Conservation (phyloP, 352 stramenopile species). For the Globisporangium cederbergense region DNA sequence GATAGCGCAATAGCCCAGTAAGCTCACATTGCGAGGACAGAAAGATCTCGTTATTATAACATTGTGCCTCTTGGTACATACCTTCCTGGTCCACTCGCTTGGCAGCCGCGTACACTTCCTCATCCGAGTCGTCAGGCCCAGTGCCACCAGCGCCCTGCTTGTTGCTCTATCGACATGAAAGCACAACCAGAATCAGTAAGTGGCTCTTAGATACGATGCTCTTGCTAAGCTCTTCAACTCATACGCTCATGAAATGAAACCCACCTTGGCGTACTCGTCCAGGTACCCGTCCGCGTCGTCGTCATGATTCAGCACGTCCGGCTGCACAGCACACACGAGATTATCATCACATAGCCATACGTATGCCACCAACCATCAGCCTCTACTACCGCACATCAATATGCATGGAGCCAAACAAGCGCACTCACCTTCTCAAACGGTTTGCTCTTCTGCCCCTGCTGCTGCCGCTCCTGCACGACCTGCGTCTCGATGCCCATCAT, state of each 20-base stretch:
- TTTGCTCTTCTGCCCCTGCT: conserved; percentile 26
- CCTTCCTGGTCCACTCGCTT: conserved; percentile 39
- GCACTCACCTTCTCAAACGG: conserved; percentile 33
- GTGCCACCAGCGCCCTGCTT: conserved; percentile 28
- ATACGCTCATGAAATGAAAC: conserved; percentile 4
- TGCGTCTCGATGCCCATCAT: conserved; percentile 81
- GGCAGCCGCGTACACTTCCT: conserved; percentile 72
- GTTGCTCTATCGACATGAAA: conserved; percentile 20
- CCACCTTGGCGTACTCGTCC: conserved; percentile 18
- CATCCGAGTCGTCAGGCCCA: conserved; percentile 47
- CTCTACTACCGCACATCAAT: too few relatives aligned
- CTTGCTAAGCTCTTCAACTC: not conserved
- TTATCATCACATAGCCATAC: not conserved
- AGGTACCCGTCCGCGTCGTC: conserved; percentile 30
- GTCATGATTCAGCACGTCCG: conserved; percentile 16
- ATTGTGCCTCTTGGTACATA: not conserved
- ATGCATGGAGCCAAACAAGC: not conserved
- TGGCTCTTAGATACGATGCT: too few relatives aligned
- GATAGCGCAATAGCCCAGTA: too few relatives aligned
- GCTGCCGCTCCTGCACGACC: conserved; percentile 32
- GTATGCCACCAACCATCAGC: not conserved
- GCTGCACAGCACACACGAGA: not conserved
- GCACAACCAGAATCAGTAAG: not conserved
- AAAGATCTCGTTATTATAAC: too few relatives aligned
- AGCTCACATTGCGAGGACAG: too few relatives aligned